These are phyloP conservation scores for Taphrina communis DNA, from an alignment of 1,139 yeast species.

Conservation along the genomic window DNA sequence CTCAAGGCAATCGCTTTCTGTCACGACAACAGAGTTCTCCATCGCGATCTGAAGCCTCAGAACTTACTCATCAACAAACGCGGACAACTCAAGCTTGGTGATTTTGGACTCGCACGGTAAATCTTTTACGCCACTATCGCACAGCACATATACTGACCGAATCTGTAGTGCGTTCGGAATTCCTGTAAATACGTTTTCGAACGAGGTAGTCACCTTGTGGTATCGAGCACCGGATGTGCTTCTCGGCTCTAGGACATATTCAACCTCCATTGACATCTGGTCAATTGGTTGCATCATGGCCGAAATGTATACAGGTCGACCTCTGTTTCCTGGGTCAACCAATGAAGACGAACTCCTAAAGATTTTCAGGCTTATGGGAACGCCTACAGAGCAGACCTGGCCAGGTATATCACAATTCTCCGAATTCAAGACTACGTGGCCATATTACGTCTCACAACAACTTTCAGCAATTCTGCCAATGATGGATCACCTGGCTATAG, in stretches of 20 bases:
- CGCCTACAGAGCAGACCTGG: constrained; percentile 96
- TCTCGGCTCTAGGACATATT: constrained; percentile 90
- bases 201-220: constrained; percentile 98
- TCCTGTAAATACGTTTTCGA: constrained; percentile 95
- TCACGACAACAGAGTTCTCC: constrained; percentile 91
- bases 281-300: constrained; percentile 98
- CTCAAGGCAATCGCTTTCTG: constrained; percentile 91
- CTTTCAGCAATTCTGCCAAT: constrained; percentile 74
- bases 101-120: constrained; percentile 81
- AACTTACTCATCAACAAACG: constrained; percentile 83
- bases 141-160: neutral
- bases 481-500: constrained; percentile 80
- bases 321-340: constrained; percentile 93
- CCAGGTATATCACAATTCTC: constrained; percentile 88
- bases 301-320: constrained; percentile 98
- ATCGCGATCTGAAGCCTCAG: constrained; percentile 95
- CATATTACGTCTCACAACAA: constrained; percentile 80
- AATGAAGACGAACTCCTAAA: constrained; percentile 91
- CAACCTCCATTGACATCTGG: constrained; percentile 98
- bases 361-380: constrained; percentile 73
- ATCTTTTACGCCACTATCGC: constrained; percentile 54
- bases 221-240: constrained; percentile 97
- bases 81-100: constrained; percentile 94
- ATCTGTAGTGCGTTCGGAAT: constrained; percentile 77
- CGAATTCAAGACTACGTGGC: constrained; percentile 81